These are phyloP conservation scores for Alternaria solani DNA, from an alignment of 2,329 filamentous ascomycete genomes.

Conservation along the genomic window DNA sequence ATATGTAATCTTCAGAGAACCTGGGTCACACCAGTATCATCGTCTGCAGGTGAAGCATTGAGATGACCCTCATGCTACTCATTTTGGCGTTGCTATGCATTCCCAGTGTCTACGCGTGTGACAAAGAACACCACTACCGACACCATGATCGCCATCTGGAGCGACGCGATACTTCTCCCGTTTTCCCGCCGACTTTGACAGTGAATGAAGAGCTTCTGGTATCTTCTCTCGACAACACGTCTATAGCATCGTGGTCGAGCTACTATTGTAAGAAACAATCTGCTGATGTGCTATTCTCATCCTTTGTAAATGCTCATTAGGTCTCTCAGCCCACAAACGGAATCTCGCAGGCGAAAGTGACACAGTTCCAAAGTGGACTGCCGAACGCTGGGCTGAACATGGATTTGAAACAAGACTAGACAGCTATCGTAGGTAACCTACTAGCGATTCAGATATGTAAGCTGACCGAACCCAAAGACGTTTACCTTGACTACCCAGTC, in stretches of 20 bases:
- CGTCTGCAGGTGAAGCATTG: neutral
- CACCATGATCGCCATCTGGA: slow-evolving; percentile 31
- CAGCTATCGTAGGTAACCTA: slow-evolving; percentile 38
- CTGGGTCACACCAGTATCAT: neutral
- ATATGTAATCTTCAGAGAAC: neutral
- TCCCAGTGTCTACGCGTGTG: neutral
- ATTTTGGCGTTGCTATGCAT: neutral
- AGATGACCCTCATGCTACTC: neutral
- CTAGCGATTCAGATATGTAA: neutral
- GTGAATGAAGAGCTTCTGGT: slow-evolving; percentile 48
- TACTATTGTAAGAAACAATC: slow-evolving; percentile 39
- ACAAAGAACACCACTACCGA: slow-evolving; percentile 8
- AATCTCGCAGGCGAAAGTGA: slow-evolving; percentile 43
- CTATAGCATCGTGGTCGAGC: slow-evolving; percentile 47
- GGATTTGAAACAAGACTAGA: slow-evolving; percentile 43
- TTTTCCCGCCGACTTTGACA: slow-evolving; percentile 44
- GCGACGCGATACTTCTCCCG: slow-evolving; percentile 27
- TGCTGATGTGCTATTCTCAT: neutral
- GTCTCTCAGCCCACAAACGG: slow-evolving; percentile 32
- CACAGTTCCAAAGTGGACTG: slow-evolving; percentile 50
- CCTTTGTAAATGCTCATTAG: neutral
- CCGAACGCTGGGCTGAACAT: slow-evolving; percentile 41
- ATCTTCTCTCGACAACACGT: slow-evolving; percentile 51
- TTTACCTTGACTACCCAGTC: slow-evolving; percentile 46
- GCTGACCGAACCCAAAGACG: slow-evolving; percentile 3